Evolutionary conservation across 352 stramenopile species (phyloP).

Genomic region (Globisporangium alternatum): DNA sequence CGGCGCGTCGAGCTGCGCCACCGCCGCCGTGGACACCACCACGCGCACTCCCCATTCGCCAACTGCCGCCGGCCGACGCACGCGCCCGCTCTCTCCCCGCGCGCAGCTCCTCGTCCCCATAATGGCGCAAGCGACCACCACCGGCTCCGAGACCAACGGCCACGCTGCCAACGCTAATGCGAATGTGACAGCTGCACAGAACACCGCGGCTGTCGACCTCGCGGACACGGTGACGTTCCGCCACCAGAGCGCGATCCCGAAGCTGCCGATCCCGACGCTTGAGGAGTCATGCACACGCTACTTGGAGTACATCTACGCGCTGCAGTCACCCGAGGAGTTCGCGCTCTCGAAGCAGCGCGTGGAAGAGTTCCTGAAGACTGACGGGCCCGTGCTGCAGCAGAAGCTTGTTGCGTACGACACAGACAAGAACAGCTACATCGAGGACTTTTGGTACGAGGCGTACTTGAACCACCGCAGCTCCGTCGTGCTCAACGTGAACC

Average conservation of each 20-base stretch:
- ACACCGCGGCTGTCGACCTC: neutral
- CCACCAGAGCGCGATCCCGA: slow-evolving; percentile 69
- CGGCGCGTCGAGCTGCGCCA: neutral
- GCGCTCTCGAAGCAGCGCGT: slow-evolving; percentile 45
- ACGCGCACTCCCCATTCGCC: slow-evolving; percentile 7
- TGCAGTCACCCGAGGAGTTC: slow-evolving; percentile 75
- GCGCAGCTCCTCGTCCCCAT: neutral
- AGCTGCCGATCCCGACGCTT: slow-evolving; percentile 83
- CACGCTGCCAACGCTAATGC: neutral
- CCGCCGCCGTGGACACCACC: neutral
- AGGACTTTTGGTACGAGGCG: slow-evolving; percentile 96
- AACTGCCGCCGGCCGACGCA: slow-evolving; percentile 1
- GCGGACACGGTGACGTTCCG: slow-evolving; percentile 62
- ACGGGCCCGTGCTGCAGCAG: slow-evolving; percentile 72
- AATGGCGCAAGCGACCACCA: slow-evolving; percentile 9
- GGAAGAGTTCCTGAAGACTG: slow-evolving; percentile 51
- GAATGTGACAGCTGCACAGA: neutral
- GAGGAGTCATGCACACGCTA: slow-evolving; percentile 80
- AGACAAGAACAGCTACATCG: slow-evolving; percentile 81
- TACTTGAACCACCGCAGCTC: slow-evolving; percentile 92
- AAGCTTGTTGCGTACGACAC: slow-evolving; percentile 69
- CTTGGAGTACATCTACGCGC: slow-evolving; percentile 63
- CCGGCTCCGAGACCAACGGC: neutral
- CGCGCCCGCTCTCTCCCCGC: slow-evolving; percentile 4
- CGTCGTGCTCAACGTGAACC: slow-evolving; percentile 96